Percentiles rank a stretch among this genome's conserved stretches.
Conservation (phyloP, 495 filamentous ascomycete species). For the Neurospora sp. region DNA sequence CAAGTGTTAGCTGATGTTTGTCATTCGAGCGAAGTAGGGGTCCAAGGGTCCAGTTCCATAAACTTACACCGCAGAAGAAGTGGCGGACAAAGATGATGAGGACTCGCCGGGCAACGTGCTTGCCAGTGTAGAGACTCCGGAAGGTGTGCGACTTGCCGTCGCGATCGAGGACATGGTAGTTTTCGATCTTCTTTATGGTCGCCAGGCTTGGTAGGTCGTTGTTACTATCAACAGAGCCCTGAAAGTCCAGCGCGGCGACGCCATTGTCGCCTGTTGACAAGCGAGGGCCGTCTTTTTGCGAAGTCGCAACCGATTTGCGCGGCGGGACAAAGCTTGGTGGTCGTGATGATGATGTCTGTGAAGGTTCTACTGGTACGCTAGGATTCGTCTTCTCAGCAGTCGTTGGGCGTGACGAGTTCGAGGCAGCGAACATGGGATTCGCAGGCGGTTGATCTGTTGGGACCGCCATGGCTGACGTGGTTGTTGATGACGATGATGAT, state of each 20-base stretch:
- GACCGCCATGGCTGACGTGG: neutral
- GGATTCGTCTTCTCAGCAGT: neutral
- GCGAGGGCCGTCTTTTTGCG: neutral
- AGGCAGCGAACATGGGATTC: neutral
- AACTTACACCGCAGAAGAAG: constrained; percentile 79
- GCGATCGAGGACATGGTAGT: constrained; percentile 52
- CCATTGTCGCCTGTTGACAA: constrained; percentile 1
- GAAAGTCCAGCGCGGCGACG: constrained; percentile 29
- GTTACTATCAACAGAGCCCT: constrained; percentile 36
- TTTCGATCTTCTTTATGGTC: constrained; percentile 38
- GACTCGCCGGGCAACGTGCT: constrained; percentile 43
- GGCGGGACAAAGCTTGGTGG: neutral
- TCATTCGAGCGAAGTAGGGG: neutral
- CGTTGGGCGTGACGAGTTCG: neutral
- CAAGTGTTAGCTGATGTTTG: constrained; percentile 1
- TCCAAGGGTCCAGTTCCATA: neutral
- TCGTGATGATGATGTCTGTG: neutral
- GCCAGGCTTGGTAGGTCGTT: constrained; percentile 43
- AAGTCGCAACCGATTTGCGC: neutral
- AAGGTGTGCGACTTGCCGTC: constrained; percentile 54
- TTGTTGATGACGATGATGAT: neutral
- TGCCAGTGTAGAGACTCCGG: constrained; percentile 53
- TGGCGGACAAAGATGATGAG: constrained; percentile 77
- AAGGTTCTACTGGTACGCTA: neutral
- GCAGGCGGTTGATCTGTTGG: neutral